Conservation (phyloP, 208 protist species). For the Leishmania tarentolae region DNA sequence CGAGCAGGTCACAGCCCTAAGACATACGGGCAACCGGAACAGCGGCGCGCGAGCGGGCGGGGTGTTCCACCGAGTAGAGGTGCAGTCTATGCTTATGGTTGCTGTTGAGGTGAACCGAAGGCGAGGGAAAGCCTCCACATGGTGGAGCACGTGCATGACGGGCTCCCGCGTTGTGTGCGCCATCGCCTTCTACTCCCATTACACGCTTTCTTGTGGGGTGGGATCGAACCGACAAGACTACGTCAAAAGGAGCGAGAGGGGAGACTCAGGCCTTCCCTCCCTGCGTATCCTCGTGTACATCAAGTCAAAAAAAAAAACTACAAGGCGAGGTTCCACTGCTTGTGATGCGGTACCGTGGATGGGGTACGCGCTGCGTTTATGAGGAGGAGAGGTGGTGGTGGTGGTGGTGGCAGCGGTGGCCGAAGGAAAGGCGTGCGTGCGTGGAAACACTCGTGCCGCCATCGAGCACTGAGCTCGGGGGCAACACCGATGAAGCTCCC, state of each 20-base stretch:
- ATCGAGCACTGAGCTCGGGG: not conserved
- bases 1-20: not conserved
- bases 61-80: not conserved
- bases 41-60: not conserved
- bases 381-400: not conserved
- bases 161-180: no score
- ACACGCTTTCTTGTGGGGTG: no score
- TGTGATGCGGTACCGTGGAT: not conserved
- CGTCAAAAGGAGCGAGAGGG: not conserved
- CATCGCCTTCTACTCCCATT: no score
- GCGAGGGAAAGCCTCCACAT: no score
- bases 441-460: not conserved
- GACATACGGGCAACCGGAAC: not conserved
- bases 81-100: not conserved
- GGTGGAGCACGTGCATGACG: not conserved
- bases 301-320: slow-evolving; percentile 4
- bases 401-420: not conserved
- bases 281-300: not conserved
- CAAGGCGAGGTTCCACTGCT: not conserved
- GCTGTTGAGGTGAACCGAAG: slow-evolving; percentile 1
- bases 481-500: not conserved
- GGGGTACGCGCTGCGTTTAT: not conserved
- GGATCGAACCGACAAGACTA: not conserved
- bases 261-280: not conserved
- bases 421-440: not conserved